Evolutionary conservation across 352 stramenopile genomes (phyloP).

Genomic region (Phytophthora kernoviae): DNA sequence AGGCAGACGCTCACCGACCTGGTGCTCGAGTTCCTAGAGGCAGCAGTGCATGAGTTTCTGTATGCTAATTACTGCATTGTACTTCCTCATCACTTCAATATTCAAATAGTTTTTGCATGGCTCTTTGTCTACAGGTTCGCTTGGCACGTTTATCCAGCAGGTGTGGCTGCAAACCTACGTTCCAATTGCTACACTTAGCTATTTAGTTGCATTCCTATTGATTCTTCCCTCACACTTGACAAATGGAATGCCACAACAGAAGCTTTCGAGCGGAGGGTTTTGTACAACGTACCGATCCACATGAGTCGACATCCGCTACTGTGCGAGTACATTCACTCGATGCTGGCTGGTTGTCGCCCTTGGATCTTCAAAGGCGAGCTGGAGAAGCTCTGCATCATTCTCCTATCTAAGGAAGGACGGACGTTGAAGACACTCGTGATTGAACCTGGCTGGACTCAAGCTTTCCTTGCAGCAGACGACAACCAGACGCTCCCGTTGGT

Average conservation of each 20-base stretch:
- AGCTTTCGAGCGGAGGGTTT: constrained; percentile 59
- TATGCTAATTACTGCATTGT: constrained; percentile 27
- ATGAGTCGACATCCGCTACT: constrained; percentile 76
- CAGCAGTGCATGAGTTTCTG: constrained; percentile 78
- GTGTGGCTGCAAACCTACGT: no score
- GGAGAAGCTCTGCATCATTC: constrained; percentile 67
- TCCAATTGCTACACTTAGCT: no score
- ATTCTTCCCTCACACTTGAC: no score
- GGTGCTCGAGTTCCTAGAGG: constrained; percentile 82
- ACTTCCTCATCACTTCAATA: not conserved
- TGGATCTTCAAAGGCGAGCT: constrained; percentile 69
- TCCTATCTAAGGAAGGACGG: constrained; percentile 55
- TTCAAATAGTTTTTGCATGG: no score
- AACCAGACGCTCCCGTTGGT: constrained; percentile 42
- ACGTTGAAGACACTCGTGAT: constrained; percentile 58
- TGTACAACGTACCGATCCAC: constrained; percentile 83
- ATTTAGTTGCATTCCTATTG: no score
- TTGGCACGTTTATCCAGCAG: constrained; percentile 61
- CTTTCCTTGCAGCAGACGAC: constrained; percentile 28
- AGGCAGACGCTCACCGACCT: constrained; percentile 53
- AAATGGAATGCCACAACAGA: no score
- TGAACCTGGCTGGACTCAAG: constrained; percentile 46
- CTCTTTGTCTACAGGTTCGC: constrained; percentile 38
- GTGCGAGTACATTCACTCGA: constrained; percentile 80
- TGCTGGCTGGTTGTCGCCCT: constrained; percentile 61